These are phyloP conservation scores for Dipodascus albidus DNA, from an alignment of 805 yeast genomes.

Conservation along the genomic window DNA sequence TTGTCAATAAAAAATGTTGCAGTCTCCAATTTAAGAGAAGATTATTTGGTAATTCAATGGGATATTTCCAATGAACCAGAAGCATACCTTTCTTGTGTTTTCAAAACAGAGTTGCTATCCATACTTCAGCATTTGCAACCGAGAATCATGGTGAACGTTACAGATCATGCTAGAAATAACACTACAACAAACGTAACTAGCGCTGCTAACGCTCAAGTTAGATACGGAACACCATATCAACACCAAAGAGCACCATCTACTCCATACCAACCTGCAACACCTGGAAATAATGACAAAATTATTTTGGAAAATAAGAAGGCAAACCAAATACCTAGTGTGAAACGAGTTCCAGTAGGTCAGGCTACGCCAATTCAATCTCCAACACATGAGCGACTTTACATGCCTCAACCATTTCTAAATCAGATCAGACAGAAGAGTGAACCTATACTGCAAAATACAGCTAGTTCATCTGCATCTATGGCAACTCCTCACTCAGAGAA, in stretches of 20 bases:
- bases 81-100: conserved; percentile 62
- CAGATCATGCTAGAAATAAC: background rate
- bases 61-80: conserved; percentile 53
- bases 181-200: no score
- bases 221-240: no score
- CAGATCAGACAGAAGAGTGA: background rate
- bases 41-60: conserved; percentile 72
- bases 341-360: conserved; percentile 5
- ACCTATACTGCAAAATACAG: background rate
- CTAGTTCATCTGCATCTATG: background rate
- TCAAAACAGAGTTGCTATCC: conserved; percentile 83
- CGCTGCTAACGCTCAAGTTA: no score
- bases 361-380: background rate
- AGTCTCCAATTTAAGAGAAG: conserved; percentile 72
- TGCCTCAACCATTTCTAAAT: background rate
- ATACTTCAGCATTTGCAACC: conserved; percentile 57
- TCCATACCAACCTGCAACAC: no score
- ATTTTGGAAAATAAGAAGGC: conserved; percentile 66
- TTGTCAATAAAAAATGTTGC: conserved; percentile 48
- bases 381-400: background rate
- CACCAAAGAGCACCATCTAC: no score
- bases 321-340: conserved; percentile 17
- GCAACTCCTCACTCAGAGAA: background rate
- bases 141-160: conserved; percentile 5
- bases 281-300: background rate